Conservation (phyloP, 2,329 filamentous ascomycete genomes). For the Furcasterigmium furcatum region DNA sequence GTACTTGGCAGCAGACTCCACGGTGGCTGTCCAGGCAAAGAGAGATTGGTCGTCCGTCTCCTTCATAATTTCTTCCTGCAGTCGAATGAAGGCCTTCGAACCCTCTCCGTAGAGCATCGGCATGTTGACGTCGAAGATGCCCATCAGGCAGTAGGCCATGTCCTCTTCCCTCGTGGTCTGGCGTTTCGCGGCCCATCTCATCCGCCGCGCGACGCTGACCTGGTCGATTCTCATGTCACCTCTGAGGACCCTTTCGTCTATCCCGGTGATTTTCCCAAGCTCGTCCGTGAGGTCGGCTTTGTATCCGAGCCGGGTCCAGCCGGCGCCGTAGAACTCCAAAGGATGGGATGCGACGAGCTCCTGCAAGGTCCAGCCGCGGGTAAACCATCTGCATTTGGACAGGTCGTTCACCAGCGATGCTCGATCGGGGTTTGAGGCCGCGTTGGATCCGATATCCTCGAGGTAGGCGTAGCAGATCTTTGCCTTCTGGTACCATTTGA, state of each 20-base stretch:
- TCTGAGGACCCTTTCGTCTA: not conserved
- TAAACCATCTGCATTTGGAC: slow-evolving; percentile 24
- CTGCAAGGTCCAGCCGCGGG: slow-evolving; percentile 57
- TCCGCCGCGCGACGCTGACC: slow-evolving; percentile 6
- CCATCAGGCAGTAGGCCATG: slow-evolving; percentile 26
- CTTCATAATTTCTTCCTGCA: slow-evolving; percentile 10
- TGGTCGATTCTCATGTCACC: slow-evolving; percentile 3
- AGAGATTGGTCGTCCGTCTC: slow-evolving; percentile 5
- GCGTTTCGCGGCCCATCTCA: slow-evolving; percentile 23
- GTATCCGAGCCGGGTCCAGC: slow-evolving; percentile 21
- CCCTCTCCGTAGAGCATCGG: slow-evolving; percentile 28
- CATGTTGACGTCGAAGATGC: slow-evolving; percentile 28
- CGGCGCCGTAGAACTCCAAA: slow-evolving; percentile 22
- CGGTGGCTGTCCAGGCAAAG: slow-evolving; percentile 1
- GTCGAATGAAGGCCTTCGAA: slow-evolving; percentile 4
- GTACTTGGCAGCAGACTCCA: not conserved
- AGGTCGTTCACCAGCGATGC: too few relatives aligned
- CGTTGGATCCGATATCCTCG: slow-evolving; percentile 8
- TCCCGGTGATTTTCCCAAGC: not conserved
- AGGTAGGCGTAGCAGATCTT: slow-evolving; percentile 12
- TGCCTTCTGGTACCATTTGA: slow-evolving; percentile 24
- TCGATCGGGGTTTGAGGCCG: not conserved
- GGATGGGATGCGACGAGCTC: slow-evolving; percentile 53
- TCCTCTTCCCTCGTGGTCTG: slow-evolving; percentile 24
- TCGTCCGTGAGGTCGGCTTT: slow-evolving; percentile 9